Evolutionary conservation across 108 stramenopile species (phyloP).

Genomic region (Cyclotella baltica): DNA sequence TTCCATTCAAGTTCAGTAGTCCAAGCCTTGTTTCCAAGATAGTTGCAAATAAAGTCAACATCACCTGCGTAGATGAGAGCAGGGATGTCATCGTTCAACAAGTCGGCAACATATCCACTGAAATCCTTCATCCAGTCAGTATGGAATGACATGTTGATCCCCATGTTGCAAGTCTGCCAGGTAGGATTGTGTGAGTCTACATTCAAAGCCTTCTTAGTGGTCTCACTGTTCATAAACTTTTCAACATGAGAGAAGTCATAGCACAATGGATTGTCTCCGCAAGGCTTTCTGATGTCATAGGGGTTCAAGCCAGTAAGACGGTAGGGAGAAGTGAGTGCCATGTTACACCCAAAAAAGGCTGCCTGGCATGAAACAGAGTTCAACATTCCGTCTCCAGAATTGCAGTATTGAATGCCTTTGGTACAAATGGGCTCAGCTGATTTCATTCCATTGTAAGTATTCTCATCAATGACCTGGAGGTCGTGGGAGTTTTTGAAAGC

Average conservation of each 20-base stretch:
- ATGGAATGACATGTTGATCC: constrained; percentile 91
- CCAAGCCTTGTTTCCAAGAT: constrained; percentile 96
- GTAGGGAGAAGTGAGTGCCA: no score
- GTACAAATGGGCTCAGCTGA: constrained; percentile 84
- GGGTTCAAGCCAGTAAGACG: no score
- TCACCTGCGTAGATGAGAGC: constrained; percentile 97
- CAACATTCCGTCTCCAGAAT: constrained; percentile 83
- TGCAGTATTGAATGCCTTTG: constrained; percentile 83
- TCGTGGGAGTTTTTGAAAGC: constrained; percentile 96
- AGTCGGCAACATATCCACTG: constrained; percentile 75
- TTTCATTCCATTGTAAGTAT: no score
- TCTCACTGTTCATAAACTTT: constrained; percentile 81
- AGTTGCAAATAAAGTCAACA: constrained; percentile 98
- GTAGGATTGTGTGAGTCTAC: constrained; percentile 66
- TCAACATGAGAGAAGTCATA: constrained; percentile 86
- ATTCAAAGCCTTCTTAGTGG: constrained; percentile 83
- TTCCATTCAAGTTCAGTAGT: constrained; percentile 89
- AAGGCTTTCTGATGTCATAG: constrained; percentile 61
- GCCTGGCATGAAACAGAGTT: constrained; percentile 93
- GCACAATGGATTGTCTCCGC: constrained; percentile 73
- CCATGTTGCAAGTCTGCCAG: constrained; percentile 83
- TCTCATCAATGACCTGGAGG: constrained; percentile 84
- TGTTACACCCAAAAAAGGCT: no score
- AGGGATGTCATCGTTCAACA: constrained; percentile 87
- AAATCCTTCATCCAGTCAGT: constrained; percentile 96